phyloP scores from a whole-genome alignment of 2,329 filamentous ascomycete species.

The Pleurostoma richardsiae region DNA sequence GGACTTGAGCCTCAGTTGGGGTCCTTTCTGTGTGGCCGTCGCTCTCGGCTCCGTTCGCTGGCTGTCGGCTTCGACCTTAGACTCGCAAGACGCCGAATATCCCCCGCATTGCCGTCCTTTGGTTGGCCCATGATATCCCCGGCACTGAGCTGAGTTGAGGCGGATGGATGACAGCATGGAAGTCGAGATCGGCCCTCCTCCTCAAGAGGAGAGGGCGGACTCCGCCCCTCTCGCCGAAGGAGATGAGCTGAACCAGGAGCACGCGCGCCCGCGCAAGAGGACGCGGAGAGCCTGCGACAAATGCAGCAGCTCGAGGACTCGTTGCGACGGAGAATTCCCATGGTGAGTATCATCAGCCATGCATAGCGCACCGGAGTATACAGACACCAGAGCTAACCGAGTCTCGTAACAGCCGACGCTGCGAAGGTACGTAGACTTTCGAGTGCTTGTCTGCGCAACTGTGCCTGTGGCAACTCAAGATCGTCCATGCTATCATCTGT shows the following conservation, averaged over 20 bases:
- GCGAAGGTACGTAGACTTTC: slow-evolving; percentile 22
- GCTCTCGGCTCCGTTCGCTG: no score
- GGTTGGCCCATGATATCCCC: no score
- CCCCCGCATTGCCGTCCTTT: no score
- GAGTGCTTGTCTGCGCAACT: no score
- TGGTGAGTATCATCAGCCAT: slow-evolving; percentile 24
- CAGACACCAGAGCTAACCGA: neutral
- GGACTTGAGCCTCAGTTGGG: no score
- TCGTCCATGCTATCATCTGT: no score
- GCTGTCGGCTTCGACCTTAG: no score
- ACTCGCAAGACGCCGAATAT: no score
- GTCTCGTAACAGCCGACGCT: slow-evolving; percentile 21
- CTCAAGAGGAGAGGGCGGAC: neutral
- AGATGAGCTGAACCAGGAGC: slow-evolving; percentile 23
- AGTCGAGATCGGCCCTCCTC: slow-evolving; percentile 1
- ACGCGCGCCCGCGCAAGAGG: slow-evolving; percentile 14
- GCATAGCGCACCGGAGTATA: no score
- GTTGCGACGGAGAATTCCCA: slow-evolving; percentile 34
- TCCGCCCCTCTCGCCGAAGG: neutral
- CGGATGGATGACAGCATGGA: neutral
- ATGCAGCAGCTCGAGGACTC: slow-evolving; percentile 31
- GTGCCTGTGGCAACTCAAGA: no score
- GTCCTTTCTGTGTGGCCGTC: no score
- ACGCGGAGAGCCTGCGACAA: slow-evolving; percentile 27
- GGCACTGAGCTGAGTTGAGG: no score